These are phyloP conservation scores for Candida krabiensis DNA, from an alignment of 805 yeast species.

Conservation along the genomic window DNA sequence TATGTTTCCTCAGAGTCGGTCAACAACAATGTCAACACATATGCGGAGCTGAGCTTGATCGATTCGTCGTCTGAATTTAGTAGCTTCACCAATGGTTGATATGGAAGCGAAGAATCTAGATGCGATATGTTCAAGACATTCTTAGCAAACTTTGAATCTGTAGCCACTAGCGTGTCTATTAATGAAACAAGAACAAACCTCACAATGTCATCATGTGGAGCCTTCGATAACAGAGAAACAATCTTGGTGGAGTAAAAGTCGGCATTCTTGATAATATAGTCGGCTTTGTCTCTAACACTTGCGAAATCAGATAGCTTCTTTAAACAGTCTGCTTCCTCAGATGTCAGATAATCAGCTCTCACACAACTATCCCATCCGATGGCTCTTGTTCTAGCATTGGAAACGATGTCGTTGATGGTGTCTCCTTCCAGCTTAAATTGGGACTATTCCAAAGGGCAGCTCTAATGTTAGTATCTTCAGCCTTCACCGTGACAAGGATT, in stretches of 20 bases:
- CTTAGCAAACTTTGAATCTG: constrained; percentile 22
- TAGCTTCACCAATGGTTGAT: constrained; percentile 50
- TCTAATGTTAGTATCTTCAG: constrained; percentile 5
- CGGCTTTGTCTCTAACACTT: constrained; percentile 40
- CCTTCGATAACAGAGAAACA: constrained; percentile 52
- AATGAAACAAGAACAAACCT: constrained; percentile 63
- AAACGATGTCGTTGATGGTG: constrained; percentile 62
- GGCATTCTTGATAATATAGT: constrained; percentile 43
- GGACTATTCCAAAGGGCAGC: constrained; percentile 11
- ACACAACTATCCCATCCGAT: constrained; percentile 93
- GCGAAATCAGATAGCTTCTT: constrained; percentile 34
- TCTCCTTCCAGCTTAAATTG: constrained; percentile 59
- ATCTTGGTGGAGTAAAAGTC: constrained; percentile 56
- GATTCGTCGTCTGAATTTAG: constrained; percentile 57
- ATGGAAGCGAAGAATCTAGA: constrained; percentile 50
- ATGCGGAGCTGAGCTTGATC: constrained; percentile 54
- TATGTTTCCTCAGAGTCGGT: constrained; percentile 21
- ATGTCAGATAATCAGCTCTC: constrained; percentile 65
- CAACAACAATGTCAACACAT: constrained; percentile 53
- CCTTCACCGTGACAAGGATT: background rate
- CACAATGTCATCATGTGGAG: constrained; percentile 60
- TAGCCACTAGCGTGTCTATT: constrained; percentile 52
- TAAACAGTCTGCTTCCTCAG: constrained; percentile 58
- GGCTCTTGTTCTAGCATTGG: constrained; percentile 72
- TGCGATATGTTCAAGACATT: constrained; percentile 40